Conservation (phyloP, 495 filamentous ascomycete genomes). For the Corynascus novoguineensis region DNA sequence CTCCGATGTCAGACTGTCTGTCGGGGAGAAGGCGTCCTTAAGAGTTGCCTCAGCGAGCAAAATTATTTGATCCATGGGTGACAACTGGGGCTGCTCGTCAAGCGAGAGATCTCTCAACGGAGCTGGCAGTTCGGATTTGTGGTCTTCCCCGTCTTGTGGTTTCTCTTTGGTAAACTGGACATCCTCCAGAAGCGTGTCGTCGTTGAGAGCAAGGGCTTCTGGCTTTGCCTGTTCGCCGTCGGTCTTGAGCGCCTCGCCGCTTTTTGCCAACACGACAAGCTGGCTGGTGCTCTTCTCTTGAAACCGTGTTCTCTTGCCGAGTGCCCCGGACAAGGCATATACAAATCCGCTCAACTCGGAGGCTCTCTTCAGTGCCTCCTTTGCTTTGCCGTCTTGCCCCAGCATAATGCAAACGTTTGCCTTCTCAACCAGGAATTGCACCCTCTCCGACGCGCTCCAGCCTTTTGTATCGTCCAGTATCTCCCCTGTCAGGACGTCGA, state of each 20-base stretch:
- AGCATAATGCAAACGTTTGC: constrained; percentile 81
- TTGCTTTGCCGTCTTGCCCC: constrained; percentile 71
- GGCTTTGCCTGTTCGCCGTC: constrained; percentile 40
- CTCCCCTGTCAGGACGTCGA: constrained; percentile 41
- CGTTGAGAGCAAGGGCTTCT: constrained; percentile 68
- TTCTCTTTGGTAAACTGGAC: constrained; percentile 63
- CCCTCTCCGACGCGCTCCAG: constrained; percentile 40
- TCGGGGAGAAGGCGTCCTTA: constrained; percentile 75
- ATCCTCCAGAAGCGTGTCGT: constrained; percentile 87
- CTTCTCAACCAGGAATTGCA: constrained; percentile 70
- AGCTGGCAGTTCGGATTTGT: constrained; percentile 51
- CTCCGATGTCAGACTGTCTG: constrained; percentile 81
- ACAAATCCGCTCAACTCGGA: constrained; percentile 60
- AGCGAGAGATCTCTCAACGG: constrained; percentile 60
- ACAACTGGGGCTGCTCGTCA: constrained; percentile 73
- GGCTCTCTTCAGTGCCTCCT: constrained; percentile 61
- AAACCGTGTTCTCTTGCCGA: constrained; percentile 90
- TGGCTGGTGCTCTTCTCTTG: constrained; percentile 87
- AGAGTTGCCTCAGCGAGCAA: constrained; percentile 81
- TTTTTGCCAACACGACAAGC: constrained; percentile 85
- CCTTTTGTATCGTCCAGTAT: constrained; percentile 30
- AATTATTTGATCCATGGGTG: constrained; percentile 77
- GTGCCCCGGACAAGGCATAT: constrained; percentile 76
- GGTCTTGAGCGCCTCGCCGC: constrained; percentile 33
- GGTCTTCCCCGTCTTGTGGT: constrained; percentile 25